These are phyloP conservation scores for Sisymbrium irio DNA, from an alignment of 345 rosid genomes.

Conservation along the genomic window DNA sequence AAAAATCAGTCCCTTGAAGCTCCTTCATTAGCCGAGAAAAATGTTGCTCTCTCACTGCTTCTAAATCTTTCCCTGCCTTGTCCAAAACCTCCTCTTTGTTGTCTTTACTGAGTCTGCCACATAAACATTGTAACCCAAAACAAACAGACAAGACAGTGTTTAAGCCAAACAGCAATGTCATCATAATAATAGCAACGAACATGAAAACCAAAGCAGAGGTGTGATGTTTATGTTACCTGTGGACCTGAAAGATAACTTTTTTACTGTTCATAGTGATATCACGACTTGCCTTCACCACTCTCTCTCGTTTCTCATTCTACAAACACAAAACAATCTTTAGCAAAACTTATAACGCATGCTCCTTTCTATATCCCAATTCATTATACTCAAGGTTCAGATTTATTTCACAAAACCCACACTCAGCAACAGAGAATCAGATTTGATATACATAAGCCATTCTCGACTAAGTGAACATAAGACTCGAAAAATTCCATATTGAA, in stretches of 20 bases:
- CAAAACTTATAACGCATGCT: background rate
- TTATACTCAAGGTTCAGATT: background rate
- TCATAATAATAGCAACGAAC: background rate
- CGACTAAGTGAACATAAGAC: background rate
- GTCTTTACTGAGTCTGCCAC: constrained; percentile 60
- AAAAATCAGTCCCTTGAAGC: constrained; percentile 80
- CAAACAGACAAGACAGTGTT: background rate
- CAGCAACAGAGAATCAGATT: background rate
- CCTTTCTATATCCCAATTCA: background rate
- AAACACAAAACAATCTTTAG: background rate
- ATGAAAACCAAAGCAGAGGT: background rate
- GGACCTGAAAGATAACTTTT: constrained; percentile 95
- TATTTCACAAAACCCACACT: background rate
- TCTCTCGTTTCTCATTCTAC: constrained; percentile 92
- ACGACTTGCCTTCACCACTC: constrained; percentile 92
- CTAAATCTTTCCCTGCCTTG: constrained; percentile 85
- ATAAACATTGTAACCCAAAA: background rate
- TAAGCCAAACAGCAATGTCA: background rate
- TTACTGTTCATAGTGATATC: constrained; percentile 92
- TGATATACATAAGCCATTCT: too few relatives aligned
- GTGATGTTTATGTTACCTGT: constrained; percentile 55
- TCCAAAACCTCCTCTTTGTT: constrained; percentile 70
- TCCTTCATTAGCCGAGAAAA: constrained; percentile 71
- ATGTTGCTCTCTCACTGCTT: constrained; percentile 55
- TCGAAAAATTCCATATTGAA: background rate